Evolutionary conservation across 441 rosid genomes (phyloP), one percentile per base, ranked within the genome.

Genomic region (Syzygium malaccense): DNA sequence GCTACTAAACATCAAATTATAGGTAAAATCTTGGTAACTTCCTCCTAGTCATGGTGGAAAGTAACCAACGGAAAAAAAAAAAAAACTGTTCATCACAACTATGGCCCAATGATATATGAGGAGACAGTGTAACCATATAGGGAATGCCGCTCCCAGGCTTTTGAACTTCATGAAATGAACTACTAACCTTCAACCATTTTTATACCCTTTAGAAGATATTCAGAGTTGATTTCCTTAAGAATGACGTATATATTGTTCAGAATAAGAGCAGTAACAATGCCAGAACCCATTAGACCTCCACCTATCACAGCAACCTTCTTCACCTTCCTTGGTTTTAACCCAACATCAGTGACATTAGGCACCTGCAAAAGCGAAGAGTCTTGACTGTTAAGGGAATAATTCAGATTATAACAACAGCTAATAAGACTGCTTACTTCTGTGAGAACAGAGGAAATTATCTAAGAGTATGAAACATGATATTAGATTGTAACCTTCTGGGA

Each of bases 261-360:
- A 78, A 98, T 91, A 87, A 96, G 94, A 79, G 96, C 98, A 5
- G 99, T 97, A 91, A 96, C 95, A 87, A 98, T 97, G 91, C 99
- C 99, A 91, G 98, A 98, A 91, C 99, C 99, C 99, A 98, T 98
- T 78, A 98, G 93, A 85, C 99, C 99, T 92, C 99, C 99, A 92
- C 99, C 99, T 91, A 98, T 96, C 86, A 98, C 95, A 86, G 99
- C 98, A 89, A 94, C 98, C 90, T 98, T 98, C 92, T 93, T 98
- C 51, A 95, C 89, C 87, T 89, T 91, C 90, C 96, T 94, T 30
- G 99, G 98, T 92, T 98, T 97, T 89, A 97, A 94, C 85, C 98
- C 98, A 92, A 91, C 68, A 90, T 98, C 98, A 86, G 99, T 94
- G 88, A 98, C 94, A 90, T 92, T 95, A 58, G 99, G 99, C 90